Evolutionary conservation across 768 basidiomycete species (phyloP), one percentile per base, ranked within the genome.

Genomic region (Artomyces pyxidatus): DNA sequence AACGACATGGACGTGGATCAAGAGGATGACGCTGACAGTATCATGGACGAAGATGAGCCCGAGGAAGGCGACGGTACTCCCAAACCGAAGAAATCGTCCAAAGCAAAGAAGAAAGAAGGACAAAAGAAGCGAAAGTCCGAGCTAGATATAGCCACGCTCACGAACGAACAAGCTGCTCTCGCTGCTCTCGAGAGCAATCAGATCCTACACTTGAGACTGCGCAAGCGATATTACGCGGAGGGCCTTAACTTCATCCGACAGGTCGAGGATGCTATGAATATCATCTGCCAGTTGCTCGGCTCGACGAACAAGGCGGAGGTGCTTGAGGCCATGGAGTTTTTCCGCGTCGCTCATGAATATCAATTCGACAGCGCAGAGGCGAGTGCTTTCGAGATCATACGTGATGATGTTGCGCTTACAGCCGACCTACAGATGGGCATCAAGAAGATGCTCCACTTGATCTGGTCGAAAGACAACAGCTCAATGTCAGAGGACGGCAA

Each of bases 401-500:
- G n/a, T n/a, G n/a, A n/a, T n/a, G n/a, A n/a, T n/a, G n/a, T n/a
- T n/a, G n/a, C n/a, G n/a, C n/a, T n/a, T n/a, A n/a, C n/a, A n/a
- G n/a, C n/a, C n/a, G n/a, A n/a, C 42, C 39, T 39, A 27, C 56
- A 95, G 91, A 66, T 68, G 12, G 96, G 96, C 0, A 84, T 99
- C 61, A 92, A 88, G 71, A 90, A 84, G 60, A 97, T 98, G 95
- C 63, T 99, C 12, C 96, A 98, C 64, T 73, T 99, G 22, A 89
- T 99, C 57, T 98, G 96, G 96, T 78, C 80, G 23, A 98, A 98
- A 63, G 95, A 99, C 60, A 91, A 91, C 60, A 85, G 70, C 44
- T 74, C 78, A 21, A 80, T 86, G n/a, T 80, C 79, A 26, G 81
- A 82, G 55, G 82, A 84, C 42, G 80, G 78, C 21, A 77, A 76